Evolutionary conservation across 371 early-diverging fungal genomes (phyloP), one percentile per base, ranked within the genome.

Genomic region (Mucor piriformis): DNA sequence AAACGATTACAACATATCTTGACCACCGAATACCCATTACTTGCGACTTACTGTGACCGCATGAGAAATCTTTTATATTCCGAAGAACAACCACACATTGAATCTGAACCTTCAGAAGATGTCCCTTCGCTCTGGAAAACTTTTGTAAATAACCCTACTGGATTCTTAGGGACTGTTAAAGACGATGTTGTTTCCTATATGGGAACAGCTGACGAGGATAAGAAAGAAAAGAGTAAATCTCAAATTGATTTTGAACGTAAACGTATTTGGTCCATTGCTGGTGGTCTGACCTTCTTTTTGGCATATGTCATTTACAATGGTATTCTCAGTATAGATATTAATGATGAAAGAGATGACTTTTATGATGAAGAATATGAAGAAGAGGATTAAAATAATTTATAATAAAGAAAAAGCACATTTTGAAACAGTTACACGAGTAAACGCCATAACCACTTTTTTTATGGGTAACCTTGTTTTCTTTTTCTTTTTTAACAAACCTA

Each of bases 161-260:
- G 70, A 21, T 82, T 83, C 67, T 73, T 85, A 54, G 69, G 66
- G 44, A 65, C 54, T 4, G 54, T 81, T 48, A 77, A 76, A 49
- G 66, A 66, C n/a, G 74, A 73, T 53, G 46, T 70, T 8, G 63
- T 67, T 18, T 56, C 71, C 0, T 77, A 73, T 23, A 73, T 71
- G 73, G 70, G 70, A 12, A 21, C 25, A 2, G 49, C n/a, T n/a
- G n/a, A 59, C 6, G 54, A 50, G 15, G 64, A 69, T 15, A 69
- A 72, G n/a, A 74, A 74, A 56, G 72, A 77, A 59, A 81, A 74
- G 64, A 75, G 79, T 12, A 53, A 73, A 46, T 71, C 78, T 35
- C 81, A 87, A 59, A 53, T 73, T 6, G 83, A 87, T 40, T 87
- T 87, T 67, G 81, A 84, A 63, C 67, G 81, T 58, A 87, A 85